phyloP scores from a whole-genome alignment of 2,329 filamentous ascomycete species.

The Remersonia thermophila region DNA sequence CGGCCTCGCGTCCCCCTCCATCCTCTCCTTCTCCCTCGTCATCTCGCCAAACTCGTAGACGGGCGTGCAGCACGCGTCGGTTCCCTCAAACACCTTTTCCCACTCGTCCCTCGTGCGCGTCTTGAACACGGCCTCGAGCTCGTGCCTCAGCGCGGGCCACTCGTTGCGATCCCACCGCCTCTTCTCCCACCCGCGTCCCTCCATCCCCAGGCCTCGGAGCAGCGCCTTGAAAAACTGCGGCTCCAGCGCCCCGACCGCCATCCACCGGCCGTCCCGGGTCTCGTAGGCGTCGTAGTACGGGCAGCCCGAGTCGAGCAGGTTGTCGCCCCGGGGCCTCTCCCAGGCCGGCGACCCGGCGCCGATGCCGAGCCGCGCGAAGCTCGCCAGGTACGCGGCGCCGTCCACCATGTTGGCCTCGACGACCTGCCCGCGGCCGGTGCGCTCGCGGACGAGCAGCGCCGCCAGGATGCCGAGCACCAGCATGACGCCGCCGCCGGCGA shows the following conservation, averaged over 20 bases:
- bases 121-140: conserved; percentile 54
- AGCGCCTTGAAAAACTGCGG: conserved; percentile 68
- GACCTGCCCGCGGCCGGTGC: conserved; percentile 64
- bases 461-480: conserved; percentile 74
- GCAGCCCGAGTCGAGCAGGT: conserved; percentile 70
- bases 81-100: conserved; percentile 78
- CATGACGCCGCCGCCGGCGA: conserved; percentile 75
- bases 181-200: conserved; percentile 35
- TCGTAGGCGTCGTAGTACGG: conserved; percentile 87
- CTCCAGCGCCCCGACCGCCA: conserved; percentile 86
- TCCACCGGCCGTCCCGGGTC: conserved; percentile 64
- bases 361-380: conserved; percentile 58
- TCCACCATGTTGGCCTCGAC: conserved; percentile 98
- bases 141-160: conserved; percentile 54
- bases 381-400: conserved; percentile 65
- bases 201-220: conserved; percentile 53
- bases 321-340: conserved; percentile 53
- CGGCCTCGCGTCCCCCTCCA: conserved; percentile 59
- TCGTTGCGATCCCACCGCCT: conserved; percentile 45
- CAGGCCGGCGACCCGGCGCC: conserved; percentile 46
- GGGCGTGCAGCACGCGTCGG: conserved; percentile 86
- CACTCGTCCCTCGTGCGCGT: conserved; percentile 62
- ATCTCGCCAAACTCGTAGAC: conserved; percentile 67
- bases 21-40: conserved; percentile 32
- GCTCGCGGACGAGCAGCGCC: conserved; percentile 55